Percentiles rank a stretch among this genome's conserved stretches.
Conservation (phyloP, 495 filamentous ascomycete genomes). For the Aspergillus wentii region DNA sequence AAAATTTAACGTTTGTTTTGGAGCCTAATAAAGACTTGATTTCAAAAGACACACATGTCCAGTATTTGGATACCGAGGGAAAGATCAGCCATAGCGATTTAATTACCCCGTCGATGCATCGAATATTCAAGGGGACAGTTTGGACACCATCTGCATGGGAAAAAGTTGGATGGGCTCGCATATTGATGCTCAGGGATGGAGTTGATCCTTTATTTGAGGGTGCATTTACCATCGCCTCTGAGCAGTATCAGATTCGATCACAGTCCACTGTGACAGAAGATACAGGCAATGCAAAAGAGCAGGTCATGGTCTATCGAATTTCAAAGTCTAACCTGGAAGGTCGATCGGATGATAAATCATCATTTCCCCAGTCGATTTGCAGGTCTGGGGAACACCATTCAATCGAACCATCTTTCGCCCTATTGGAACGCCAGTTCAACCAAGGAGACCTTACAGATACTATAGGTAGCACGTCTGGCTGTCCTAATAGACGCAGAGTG, state of each 20-base stretch:
- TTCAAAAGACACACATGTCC: constrained; percentile 55
- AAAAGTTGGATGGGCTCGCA: constrained; percentile 74
- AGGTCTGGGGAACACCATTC: too few relatives aligned
- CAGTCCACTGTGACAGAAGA: too few relatives aligned
- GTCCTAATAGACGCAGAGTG: constrained; percentile 72
- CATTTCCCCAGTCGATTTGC: too few relatives aligned
- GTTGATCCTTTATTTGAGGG: constrained; percentile 72
- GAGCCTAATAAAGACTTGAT: constrained; percentile 83
- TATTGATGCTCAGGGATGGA: constrained; percentile 67
- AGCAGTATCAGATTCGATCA: constrained; percentile 82
- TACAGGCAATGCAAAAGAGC: too few relatives aligned
- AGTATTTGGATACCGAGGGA: constrained; percentile 60
- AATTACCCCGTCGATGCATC: constrained; percentile 55
- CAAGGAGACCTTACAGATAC: constrained; percentile 23
- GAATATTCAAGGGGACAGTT: constrained; percentile 33
- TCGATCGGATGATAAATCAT: too few relatives aligned
- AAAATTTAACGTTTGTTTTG: constrained; percentile 63
- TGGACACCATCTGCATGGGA: constrained; percentile 45
- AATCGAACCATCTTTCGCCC: constrained; percentile 42
- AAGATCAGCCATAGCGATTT: constrained; percentile 53
- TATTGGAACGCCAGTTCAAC: constrained; percentile 57
- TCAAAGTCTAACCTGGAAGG: too few relatives aligned
- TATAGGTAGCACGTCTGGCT: constrained; percentile 73
- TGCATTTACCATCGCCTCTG: constrained; percentile 62
- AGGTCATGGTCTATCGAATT: constrained; percentile 53